Base-by-base conservation (phyloP, 352 stramenopile genomes). In the Elongisporangium senticosum region DNA sequence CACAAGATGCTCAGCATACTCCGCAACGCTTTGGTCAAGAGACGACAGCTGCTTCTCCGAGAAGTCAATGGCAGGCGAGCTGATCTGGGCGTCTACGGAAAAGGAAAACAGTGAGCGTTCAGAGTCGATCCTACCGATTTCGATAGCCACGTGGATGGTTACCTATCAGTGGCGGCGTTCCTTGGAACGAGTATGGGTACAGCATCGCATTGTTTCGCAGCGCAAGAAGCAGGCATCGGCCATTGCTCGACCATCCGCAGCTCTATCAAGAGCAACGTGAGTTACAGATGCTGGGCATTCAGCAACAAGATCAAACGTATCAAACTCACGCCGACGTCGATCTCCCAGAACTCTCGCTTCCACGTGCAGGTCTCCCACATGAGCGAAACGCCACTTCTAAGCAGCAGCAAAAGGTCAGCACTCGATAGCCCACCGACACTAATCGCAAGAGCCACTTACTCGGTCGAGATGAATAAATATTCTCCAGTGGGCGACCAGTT, bases 341-440 rank as follows among this genome's bases (percentile, higher is more conserved):
- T 55, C 28, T 93, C 79, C 83, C 83, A 93, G 8, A 78, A 85
- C 54, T 93, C 83, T 61, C 77, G 77, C 65, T 87, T 83, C 83
- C 83, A 93, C 37, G 81, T 89, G 40, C 85, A 52, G 11, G 83
- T 87, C 56, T 93, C 83, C 83, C 83, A 93, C 68, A 91, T 86
- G 19, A 92, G 56, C 15, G 78, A 90, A 20, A 85, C 68, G 2
- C 74, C 72, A 60, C 58, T 71, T 26, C 82, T 89, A 57, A 2
- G 28, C n/a, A n/a, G 33, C 47, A 43, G 13, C 39, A 50, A 61
- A 4, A 24, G 50, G 43, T 40, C n/a, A 21, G 20, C 40, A 3
- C 19, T 54, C 11, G 50, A 1, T 49, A 20, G 33, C 43, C 15
- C 11, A 51, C 22, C 23, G 17, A 7, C 52, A 7, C 20, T 53